A percentile compares a stretch with the other conserved stretches of the same genome.
Evolutionary conservation across 495 filamentous ascomycete genomes (phyloP).

Genomic region (Rhypophila decipiens): DNA sequence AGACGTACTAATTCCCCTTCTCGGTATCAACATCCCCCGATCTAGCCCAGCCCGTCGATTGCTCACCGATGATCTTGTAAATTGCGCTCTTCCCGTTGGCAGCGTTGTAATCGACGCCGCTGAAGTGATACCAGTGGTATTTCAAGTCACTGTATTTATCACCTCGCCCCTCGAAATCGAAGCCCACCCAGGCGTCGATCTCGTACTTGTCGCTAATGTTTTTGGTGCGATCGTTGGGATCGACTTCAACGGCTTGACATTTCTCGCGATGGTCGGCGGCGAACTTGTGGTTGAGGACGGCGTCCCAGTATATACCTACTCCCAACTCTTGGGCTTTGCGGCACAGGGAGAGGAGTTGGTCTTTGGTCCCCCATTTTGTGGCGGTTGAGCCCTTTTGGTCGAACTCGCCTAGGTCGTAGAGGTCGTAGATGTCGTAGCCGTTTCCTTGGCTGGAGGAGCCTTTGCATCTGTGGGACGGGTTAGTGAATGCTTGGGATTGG

Average conservation of each 20-base stretch:
- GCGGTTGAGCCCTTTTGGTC: conserved; percentile 58
- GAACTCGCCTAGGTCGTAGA: conserved; percentile 73
- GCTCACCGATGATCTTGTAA: conserved; percentile 58
- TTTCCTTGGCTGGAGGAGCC: conserved; percentile 55
- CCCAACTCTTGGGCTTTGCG: conserved; percentile 43
- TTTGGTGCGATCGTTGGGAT: conserved; percentile 51
- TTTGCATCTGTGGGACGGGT: conserved; percentile 47
- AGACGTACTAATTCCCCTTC: conserved; percentile 54
- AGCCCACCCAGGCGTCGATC: conserved; percentile 64
- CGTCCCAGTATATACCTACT: conserved; percentile 65
- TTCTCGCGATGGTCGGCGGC: conserved; percentile 58
- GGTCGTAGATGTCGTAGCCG: conserved; percentile 73
- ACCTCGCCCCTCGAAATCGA: conserved; percentile 56
- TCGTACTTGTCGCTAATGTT: conserved; percentile 53
- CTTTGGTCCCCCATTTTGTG: conserved; percentile 71
- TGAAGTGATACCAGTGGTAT: conserved; percentile 68
- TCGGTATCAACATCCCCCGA: conserved; percentile 51
- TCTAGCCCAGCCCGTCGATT: conserved; percentile 56
- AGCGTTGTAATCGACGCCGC: conserved; percentile 61
- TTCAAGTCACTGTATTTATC: conserved; percentile 54
- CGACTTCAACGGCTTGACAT: conserved; percentile 55
- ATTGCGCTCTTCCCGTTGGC: conserved; percentile 53
- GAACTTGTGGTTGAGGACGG: conserved; percentile 72
- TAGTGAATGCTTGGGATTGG: not conserved
- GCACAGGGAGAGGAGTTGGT: conserved; percentile 52